Percentiles rank a stretch among this genome's conserved stretches.
Conservation (phyloP, 2,329 filamentous ascomycete species). For the Microsporum audouinii region DNA sequence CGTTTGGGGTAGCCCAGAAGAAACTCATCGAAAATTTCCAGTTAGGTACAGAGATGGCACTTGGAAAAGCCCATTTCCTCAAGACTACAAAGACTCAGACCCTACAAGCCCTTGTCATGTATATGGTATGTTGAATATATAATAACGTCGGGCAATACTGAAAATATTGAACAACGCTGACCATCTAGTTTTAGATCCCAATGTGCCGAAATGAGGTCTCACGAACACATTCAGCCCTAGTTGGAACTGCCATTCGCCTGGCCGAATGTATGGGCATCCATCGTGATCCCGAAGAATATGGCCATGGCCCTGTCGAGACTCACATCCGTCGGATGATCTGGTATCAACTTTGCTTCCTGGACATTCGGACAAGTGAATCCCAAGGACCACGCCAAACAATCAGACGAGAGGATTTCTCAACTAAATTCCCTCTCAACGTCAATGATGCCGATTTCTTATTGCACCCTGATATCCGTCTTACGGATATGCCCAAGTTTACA, state of each 20-base stretch:
- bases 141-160: too few species aligned
- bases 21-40: slow-evolving; percentile 53
- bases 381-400: slow-evolving; percentile 62
- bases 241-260: slow-evolving; percentile 60
- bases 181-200: slow-evolving; percentile 45
- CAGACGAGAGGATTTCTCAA: slow-evolving; percentile 63
- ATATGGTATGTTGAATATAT: slow-evolving; percentile 45
- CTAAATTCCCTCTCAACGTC: slow-evolving; percentile 58
- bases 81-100: slow-evolving; percentile 62
- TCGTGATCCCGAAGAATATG: slow-evolving; percentile 56
- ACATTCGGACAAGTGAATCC: slow-evolving; percentile 62
- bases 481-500: slow-evolving; percentile 49
- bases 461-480: slow-evolving; percentile 30
- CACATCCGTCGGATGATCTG: slow-evolving; percentile 62
- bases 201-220: slow-evolving; percentile 62
- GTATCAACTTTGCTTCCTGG: slow-evolving; percentile 68
- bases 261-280: slow-evolving; percentile 70
- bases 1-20: slow-evolving; percentile 47
- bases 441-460: slow-evolving; percentile 52
- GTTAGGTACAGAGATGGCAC: slow-evolving; percentile 53
- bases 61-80: slow-evolving; percentile 59
- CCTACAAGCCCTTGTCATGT: slow-evolving; percentile 66
- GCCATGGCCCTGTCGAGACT: slow-evolving; percentile 54
- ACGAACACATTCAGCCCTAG: slow-evolving; percentile 58
- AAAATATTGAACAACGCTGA: slow-evolving; percentile 6